Percentiles rank a stretch among this genome's conserved stretches.
Conservation (phyloP, 1,284 basidiomycete species). For the Ceratobasidium sp. region DNA sequence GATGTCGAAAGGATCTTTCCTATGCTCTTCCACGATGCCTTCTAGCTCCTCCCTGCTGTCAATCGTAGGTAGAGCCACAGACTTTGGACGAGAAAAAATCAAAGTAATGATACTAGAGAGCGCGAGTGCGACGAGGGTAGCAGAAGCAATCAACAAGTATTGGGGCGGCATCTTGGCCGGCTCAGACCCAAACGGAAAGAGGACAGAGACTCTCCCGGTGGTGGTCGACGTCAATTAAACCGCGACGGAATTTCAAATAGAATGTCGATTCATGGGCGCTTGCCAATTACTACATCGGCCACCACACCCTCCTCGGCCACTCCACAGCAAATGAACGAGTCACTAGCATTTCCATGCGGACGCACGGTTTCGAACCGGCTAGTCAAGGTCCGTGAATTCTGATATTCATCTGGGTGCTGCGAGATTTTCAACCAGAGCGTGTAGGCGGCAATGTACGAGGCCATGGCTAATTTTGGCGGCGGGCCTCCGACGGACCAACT, state of each 20-base stretch:
- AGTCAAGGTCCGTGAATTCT: slow-evolving; percentile 53
- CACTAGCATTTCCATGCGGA: slow-evolving; percentile 64
- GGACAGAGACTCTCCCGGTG: neutral
- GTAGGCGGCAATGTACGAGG: slow-evolving; percentile 86
- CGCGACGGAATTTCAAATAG: slow-evolving; percentile 16
- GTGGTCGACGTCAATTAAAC: slow-evolving; percentile 1
- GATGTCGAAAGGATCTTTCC: slow-evolving; percentile 78
- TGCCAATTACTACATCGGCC: neutral
- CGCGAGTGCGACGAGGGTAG: slow-evolving; percentile 56
- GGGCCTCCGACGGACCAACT: slow-evolving; percentile 75
- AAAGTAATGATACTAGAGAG: slow-evolving; percentile 58
- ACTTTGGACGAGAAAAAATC: slow-evolving; percentile 53
- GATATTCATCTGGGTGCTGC: slow-evolving; percentile 42
- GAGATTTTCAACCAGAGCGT: neutral
- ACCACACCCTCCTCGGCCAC: too few species aligned
- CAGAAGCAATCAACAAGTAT: slow-evolving; percentile 66
- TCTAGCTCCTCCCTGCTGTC: slow-evolving; percentile 50
- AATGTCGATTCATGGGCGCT: neutral
- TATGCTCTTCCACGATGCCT: slow-evolving; percentile 40
- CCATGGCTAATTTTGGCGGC: slow-evolving; percentile 71
- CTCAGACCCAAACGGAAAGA: neutral
- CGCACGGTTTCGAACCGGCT: slow-evolving; percentile 55
- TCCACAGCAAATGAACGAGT: slow-evolving; percentile 42
- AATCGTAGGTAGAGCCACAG: slow-evolving; percentile 61
- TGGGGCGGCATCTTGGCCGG: slow-evolving; percentile 47